Evolutionary conservation across 2,329 filamentous ascomycete genomes (phyloP).

Genomic region (Salinomyces thailandicus): DNA sequence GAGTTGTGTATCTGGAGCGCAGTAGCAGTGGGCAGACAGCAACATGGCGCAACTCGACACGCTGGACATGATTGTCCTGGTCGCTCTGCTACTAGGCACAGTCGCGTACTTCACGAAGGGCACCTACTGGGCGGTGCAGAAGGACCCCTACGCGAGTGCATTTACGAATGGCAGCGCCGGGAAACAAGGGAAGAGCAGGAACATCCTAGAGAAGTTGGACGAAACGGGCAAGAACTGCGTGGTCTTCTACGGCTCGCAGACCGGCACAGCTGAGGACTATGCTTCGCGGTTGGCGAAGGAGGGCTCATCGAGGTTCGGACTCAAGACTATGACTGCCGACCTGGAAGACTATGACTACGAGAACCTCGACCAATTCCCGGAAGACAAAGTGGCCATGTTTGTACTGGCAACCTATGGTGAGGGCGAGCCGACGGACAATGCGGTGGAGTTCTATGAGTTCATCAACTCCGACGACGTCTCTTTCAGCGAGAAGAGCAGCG

Average conservation of each 20-base stretch:
- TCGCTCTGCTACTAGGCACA: slow-evolving; percentile 72
- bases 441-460: slow-evolving; percentile 98
- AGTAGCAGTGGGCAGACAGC: too few relatives aligned
- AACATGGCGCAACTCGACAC: slow-evolving; percentile 91
- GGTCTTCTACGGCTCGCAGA: slow-evolving; percentile 97
- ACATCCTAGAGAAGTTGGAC: slow-evolving; percentile 92
- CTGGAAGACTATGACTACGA: slow-evolving; percentile 97
- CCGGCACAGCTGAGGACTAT: slow-evolving; percentile 96
- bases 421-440: slow-evolving; percentile 96
- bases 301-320: slow-evolving; percentile 86
- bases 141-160: slow-evolving; percentile 76
- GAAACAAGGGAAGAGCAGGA: slow-evolving; percentile 75
- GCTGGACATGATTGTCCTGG: slow-evolving; percentile 85
- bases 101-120: slow-evolving; percentile 97
- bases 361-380: slow-evolving; percentile 77
- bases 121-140: slow-evolving; percentile 78
- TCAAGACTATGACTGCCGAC: slow-evolving; percentile 97
- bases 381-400: slow-evolving; percentile 89
- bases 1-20: too few relatives aligned
- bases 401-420: slow-evolving; percentile 96
- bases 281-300: slow-evolving; percentile 94
- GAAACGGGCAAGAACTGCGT: slow-evolving; percentile 94
- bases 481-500: slow-evolving; percentile 60
- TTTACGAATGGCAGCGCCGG: slow-evolving; percentile 55
- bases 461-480: slow-evolving; percentile 68